Base-by-base conservation (phyloP, 306 rosid genomes). In the Glycine soja region DNA sequence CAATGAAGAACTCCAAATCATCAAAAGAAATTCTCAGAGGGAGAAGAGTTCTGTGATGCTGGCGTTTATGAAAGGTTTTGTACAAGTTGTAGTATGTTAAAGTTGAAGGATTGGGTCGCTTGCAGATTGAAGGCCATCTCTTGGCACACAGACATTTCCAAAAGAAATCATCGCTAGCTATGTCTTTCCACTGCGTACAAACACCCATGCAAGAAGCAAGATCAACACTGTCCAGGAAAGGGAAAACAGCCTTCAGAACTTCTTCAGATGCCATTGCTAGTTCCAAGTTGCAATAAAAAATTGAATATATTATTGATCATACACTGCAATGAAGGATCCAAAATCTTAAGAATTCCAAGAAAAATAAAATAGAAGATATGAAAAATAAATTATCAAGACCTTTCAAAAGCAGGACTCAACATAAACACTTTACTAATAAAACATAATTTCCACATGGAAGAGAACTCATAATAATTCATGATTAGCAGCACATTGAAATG, bases 61-160 rank as follows among this genome's bases (percentile, higher is more conserved):
- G 91, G 43, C 96, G 90, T 68, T 83, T 95, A 83, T 88, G 70
- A 34, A 93, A 92, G 18, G 88, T 87, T 87, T 82, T 86, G 77
- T 88, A 96, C 3, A 96, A 76, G 83, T 87, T 88, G 82, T 83
- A 87, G 89, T 90, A 93, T 5, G 92, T 86, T 78, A 46, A 24
- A 38, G 89, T 80, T 4, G 97, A 90, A 64, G 92, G 91, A 51
- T 86, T 83, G 56, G 93, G 89, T 54, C 69, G 86, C 89, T 89
- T 96, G 96, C 97, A 92, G 74, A 89, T 85, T 7, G 99, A 96
- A 63, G 99, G 99, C 98, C 99, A 93, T 82, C 89, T 91, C 89
- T 90, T 89, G 80, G 92, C 94, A 82, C 97, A 93, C 19, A 78
- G 18, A 78, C 99, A 90, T 83, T 96, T 96, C 98, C 98, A 96